Base-by-base conservation (phyloP, 805 yeast species). In the Metschnikowia chrysomelidarum region DNA sequence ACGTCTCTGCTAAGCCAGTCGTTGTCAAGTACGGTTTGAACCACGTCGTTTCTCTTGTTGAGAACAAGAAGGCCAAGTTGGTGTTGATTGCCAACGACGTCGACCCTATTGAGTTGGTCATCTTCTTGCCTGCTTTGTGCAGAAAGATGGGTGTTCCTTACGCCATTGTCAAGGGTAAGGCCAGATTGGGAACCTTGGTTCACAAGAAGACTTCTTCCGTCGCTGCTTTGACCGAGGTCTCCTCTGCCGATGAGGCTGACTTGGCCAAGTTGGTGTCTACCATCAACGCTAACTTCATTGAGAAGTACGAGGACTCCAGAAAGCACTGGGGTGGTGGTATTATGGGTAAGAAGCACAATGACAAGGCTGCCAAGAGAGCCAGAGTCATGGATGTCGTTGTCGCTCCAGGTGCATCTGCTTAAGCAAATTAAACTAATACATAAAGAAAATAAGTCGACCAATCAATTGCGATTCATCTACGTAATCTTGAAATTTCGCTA, bases 301-400 rank as follows among this genome's bases (percentile, higher is more conserved):
- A 86, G 67, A 87, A 87, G 75, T 87, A 82, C 84, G 97, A 91
- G 64, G 97, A 93, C 59, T 64, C 78, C 67, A 91, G 94, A 81
- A 88, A 87, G 76, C 95, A 87, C 83, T 91, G 98, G 98, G 98
- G 98, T 80, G 98, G 98, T 80, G 98, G 98, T 80, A 66, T 87
- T 71, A 76, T 93, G 80, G 96, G 98, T 71, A 75, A 84, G 59
- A 93, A 91, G 79, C 87, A 97, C 62, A 78, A 77, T 62, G 93
- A 81, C 64, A 87, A 83, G 77, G 65, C 69, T 50, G 89, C 78
- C 58, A 87, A 85, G 82, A 80, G 69, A 63, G 82, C 79, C 52
- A 80, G 74, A 72, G 71, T 73, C 56, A 54, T 73, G 56, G 66
- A 57, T 27, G 83, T 88, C 69, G 88, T 96, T 65, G 64, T 86